Evolutionary conservation across 768 basidiomycete species (phyloP), one percentile per base, ranked within the genome.

Genomic region (Stropharia rugosoannulata): DNA sequence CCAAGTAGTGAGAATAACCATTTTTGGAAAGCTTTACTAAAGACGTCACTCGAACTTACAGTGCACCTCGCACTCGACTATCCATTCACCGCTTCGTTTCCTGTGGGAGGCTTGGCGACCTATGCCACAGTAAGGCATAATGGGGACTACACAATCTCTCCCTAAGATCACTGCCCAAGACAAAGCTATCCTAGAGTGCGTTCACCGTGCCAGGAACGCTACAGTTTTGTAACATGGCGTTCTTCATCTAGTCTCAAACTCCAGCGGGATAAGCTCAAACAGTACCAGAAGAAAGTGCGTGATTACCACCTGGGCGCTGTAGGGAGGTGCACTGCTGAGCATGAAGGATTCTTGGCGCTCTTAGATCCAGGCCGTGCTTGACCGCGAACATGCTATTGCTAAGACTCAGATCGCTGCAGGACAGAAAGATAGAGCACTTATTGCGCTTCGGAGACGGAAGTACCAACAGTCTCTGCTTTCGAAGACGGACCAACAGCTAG

Each of bases 81-180:
- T 25, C 13, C n/a, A 8, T 13, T 29, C 29, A 27, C n/a, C 42
- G 8, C 16, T 43, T 11, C 10, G 11, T 22, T 11, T 22, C 16
- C 22, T 43, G 10, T 43, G 16, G 18, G 16, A 16, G 22, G 6
- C 39, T 42, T 41, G 38, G 6, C 25, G 4, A 49, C 32, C 40
- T 49, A 38, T 49, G 47, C 39, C 13, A 10, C 50, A 39, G 11
- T 36, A n/a, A 38, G 19, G 32, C 18, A 43, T 38, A 10, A 91
- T 91, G 89, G 89, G 89, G 55, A 79, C 70, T 64, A 81, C 75
- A 61, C 87, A 90, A 69, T 91, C 90, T 37, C 71, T 79, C 35
- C 93, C 93, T 46, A 97, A 91, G 78, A 85, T 99, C 59, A 98
- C 97, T 16, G 76, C 84, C 27, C 95, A 95, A 66, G 97, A 99